A percentile compares a stretch with the other conserved stretches of the same genome.
Evolutionary conservation across 208 protist species (phyloP).

Genomic region (Angomonas ambiguus): DNA sequence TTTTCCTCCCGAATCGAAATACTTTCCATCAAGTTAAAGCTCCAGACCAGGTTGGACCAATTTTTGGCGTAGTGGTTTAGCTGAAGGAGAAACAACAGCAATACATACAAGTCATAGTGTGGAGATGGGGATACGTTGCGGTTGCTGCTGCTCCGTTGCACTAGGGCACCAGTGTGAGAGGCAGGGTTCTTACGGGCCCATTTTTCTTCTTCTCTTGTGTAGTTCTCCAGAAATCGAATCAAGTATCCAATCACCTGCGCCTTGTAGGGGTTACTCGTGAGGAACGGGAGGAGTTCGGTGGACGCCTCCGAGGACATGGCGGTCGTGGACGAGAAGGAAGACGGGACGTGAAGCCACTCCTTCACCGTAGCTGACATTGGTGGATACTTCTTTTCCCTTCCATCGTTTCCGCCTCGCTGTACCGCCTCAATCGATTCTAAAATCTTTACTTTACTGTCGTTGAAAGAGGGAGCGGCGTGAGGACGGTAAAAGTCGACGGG

Average conservation of each 20-base stretch:
- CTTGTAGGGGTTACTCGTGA: neutral
- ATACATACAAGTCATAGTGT: neutral
- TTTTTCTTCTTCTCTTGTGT: conserved; percentile 4
- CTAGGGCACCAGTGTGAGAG: too few relatives aligned
- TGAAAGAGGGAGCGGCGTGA: neutral
- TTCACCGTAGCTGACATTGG: neutral
- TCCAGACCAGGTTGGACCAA: neutral
- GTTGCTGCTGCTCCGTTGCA: too few relatives aligned
- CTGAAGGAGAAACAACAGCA: neutral
- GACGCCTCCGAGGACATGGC: too few relatives aligned
- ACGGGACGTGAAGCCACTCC: neutral
- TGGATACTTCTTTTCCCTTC: neutral
- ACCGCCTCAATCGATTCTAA: neutral
- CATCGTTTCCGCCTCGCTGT: too few relatives aligned
- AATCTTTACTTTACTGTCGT: neutral
- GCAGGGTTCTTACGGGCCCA: neutral
- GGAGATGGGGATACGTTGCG: neutral
- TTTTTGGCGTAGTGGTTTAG: neutral
- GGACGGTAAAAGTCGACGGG: neutral
- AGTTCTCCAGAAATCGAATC: conserved; percentile 10
- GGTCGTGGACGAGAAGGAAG: neutral
- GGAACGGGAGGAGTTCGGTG: neutral
- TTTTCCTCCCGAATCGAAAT: conserved; percentile 4
- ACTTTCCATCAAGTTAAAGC: conserved; percentile 2
- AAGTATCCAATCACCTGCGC: conserved; percentile 1